These are phyloP conservation scores for Hyphodiscus sp. DNA, from an alignment of 2,329 filamentous ascomycete genomes.

Conservation along the genomic window DNA sequence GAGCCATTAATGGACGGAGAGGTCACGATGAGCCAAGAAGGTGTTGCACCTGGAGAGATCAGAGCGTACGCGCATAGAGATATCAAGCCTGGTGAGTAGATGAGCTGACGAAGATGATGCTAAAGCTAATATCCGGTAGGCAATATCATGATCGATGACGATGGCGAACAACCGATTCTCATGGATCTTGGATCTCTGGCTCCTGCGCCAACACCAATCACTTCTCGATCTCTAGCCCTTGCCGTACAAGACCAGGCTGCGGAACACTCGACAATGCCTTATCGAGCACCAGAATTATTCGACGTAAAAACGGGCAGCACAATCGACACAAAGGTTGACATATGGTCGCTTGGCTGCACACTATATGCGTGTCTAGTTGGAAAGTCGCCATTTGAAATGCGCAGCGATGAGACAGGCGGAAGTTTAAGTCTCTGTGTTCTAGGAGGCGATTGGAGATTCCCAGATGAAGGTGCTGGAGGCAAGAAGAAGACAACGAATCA, in stretches of 20 bases:
- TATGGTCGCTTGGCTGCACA: constrained; percentile 97
- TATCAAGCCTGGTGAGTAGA: constrained; percentile 79
- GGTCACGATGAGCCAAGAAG: constrained; percentile 59
- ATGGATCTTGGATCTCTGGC: constrained; percentile 96
- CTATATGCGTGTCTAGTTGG: constrained; percentile 93
- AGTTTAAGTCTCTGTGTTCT: constrained; percentile 88
- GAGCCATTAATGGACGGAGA: constrained; percentile 79
- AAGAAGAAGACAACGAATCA: constrained; percentile 32
- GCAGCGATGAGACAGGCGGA: constrained; percentile 92
- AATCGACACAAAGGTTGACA: constrained; percentile 94
- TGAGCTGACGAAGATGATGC: neutral
- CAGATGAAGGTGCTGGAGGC: constrained; percentile 68
- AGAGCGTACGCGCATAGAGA: constrained; percentile 90
- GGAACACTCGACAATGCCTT: constrained; percentile 97
- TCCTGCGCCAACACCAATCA: constrained; percentile 80
- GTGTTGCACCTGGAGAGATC: constrained; percentile 59
- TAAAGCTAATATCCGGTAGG: constrained; percentile 36
- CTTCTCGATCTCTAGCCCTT: constrained; percentile 81
- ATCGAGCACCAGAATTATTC: constrained; percentile 94
- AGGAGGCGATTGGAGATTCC: constrained; percentile 93
- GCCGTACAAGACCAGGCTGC: constrained; percentile 91
- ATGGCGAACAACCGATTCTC: constrained; percentile 80
- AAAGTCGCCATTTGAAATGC: constrained; percentile 93
- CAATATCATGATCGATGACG: constrained; percentile 98
- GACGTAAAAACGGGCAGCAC: constrained; percentile 90